Evolutionary conservation across 331 rosid genomes (phyloP).

Genomic region (Stylosanthes scabra): DNA sequence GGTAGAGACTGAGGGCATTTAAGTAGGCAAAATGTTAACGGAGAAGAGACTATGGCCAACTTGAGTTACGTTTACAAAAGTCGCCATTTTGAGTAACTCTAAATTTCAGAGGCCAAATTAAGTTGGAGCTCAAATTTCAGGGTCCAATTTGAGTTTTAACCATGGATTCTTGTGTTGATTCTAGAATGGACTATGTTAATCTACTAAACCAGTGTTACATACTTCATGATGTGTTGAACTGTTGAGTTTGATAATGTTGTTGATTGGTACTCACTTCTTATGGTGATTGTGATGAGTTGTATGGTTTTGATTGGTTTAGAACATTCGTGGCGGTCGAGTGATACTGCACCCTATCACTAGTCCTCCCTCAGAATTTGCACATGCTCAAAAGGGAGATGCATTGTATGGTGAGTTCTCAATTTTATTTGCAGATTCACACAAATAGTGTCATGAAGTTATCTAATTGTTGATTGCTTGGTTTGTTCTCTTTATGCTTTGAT

Average conservation of each 20-base stretch:
- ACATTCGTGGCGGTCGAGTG: conserved; percentile 76
- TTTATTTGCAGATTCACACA: neutral
- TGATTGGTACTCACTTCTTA: neutral
- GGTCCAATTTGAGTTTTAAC: too few species aligned
- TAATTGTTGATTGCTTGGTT: neutral
- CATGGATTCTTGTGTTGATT: too few species aligned
- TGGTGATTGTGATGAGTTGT: neutral
- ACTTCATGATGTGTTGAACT: too few species aligned
- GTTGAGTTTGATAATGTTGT: neutral
- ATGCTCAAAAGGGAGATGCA: conserved; percentile 77
- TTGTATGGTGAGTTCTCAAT: conserved; percentile 58
- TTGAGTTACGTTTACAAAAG: too few species aligned
- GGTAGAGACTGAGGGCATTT: too few species aligned
- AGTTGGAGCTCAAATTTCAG: too few species aligned
- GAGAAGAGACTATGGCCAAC: too few species aligned
- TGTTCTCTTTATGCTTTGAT: neutral
- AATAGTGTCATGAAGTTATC: neutral
- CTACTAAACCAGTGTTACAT: too few species aligned
- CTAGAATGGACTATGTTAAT: too few species aligned
- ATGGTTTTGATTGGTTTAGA: conserved; percentile 49
- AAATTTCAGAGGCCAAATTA: too few species aligned
- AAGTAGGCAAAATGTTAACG: too few species aligned
- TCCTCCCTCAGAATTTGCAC: conserved; percentile 65
- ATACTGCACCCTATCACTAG: conserved; percentile 50
- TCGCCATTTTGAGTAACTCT: too few species aligned